phyloP scores from a whole-genome alignment of 805 yeast genomes.

The Cyberlindnera lachancei region DNA sequence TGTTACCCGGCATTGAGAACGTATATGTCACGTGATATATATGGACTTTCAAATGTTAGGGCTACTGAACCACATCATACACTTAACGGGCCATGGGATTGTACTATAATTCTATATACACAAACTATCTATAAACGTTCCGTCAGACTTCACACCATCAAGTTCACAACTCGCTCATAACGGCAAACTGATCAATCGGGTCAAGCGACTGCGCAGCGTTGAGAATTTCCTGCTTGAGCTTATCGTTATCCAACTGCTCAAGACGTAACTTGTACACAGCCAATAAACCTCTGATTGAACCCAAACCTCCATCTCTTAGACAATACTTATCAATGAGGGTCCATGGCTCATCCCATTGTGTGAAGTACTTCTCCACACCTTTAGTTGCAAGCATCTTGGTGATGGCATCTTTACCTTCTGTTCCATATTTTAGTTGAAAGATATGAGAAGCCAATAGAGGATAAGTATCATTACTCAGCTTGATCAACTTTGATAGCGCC shows the following conservation, averaged over 20 bases:
- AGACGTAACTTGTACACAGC: conserved; percentile 12
- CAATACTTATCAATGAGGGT: conserved; percentile 11
- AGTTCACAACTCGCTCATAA: too few relatives aligned
- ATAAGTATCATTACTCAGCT: conserved; percentile 14
- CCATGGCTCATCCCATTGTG: conserved; percentile 9
- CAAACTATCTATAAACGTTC: too few relatives aligned
- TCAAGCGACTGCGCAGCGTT: conserved; percentile 9
- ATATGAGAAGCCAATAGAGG: conserved; percentile 14
- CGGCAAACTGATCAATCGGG: conserved; percentile 16
- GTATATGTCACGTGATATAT: too few relatives aligned
- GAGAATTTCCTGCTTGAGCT: conserved; percentile 10
- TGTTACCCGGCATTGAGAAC: conserved; percentile 1
- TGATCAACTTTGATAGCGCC: conserved; percentile 16
- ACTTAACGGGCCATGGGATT: too few relatives aligned
- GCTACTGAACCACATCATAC: too few relatives aligned
- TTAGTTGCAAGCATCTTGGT: conserved; percentile 19
- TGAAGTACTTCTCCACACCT: conserved; percentile 20
- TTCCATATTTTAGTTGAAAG: conserved; percentile 16
- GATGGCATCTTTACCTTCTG: conserved; percentile 12
- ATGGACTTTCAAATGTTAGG: too few relatives aligned
- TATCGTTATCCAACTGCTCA: conserved; percentile 12
- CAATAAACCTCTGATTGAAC: conserved; percentile 11
- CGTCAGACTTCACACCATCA: too few relatives aligned
- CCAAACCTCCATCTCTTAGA: conserved; percentile 5
- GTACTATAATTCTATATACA: too few relatives aligned